A percentile compares a stretch with the other conserved stretches of the same genome.
phyloP scores from a whole-genome alignment of 176 grass and related monocot species.

The Tuctoria greenei region DNA sequence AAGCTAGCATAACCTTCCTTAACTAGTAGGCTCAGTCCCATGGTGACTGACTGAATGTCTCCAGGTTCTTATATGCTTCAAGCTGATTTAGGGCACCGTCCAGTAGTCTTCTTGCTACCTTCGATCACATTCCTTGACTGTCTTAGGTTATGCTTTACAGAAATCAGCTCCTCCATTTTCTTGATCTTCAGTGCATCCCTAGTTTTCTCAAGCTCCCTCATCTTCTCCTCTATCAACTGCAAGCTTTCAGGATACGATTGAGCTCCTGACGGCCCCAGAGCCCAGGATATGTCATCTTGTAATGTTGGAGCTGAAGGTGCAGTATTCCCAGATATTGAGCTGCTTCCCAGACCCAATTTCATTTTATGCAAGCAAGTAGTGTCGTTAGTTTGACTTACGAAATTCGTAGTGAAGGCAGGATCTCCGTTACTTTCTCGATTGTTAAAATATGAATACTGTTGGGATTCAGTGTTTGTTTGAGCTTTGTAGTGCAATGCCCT shows the following conservation, averaged over 20 bases:
- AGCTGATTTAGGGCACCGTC: slow-evolving; percentile 41
- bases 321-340: not conserved
- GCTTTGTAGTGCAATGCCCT: not conserved
- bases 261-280: slow-evolving; percentile 1
- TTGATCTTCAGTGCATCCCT: slow-evolving; percentile 39
- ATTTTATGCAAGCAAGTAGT: slow-evolving; percentile 32
- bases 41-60: slow-evolving; percentile 22
- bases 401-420: not conserved
- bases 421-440: not conserved
- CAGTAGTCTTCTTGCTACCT: slow-evolving; percentile 38
- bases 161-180: slow-evolving; percentile 34
- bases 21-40: not conserved
- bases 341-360: slow-evolving; percentile 32
- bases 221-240: slow-evolving; percentile 32
- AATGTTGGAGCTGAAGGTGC: slow-evolving; percentile 45
- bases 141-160: slow-evolving; percentile 33
- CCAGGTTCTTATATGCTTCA: slow-evolving; percentile 28
- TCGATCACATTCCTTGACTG: slow-evolving; percentile 28
- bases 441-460: not conserved
- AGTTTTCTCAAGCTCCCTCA: slow-evolving; percentile 24
- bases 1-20: not conserved
- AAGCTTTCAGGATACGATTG: not conserved
- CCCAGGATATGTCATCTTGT: slow-evolving; percentile 16
- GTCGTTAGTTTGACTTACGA: not conserved
- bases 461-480: not conserved